A percentile compares a stretch with the other conserved stretches of the same genome.
Conservation (phyloP, 2,329 filamentous ascomycete genomes). For the Fusarium circinatum region DNA sequence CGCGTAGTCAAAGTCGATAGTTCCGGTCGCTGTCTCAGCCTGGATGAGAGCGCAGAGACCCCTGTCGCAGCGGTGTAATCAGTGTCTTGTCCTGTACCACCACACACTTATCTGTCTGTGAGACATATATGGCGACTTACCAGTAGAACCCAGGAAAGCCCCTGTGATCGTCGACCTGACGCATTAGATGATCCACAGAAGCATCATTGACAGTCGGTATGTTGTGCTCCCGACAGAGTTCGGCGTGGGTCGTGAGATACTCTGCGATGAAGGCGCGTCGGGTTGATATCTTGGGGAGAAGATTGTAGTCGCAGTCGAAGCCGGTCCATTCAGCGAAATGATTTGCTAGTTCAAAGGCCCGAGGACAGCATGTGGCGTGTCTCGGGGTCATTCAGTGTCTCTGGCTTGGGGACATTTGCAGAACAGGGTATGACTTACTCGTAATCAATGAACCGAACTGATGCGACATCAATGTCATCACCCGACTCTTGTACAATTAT, state of each 20-base stretch:
- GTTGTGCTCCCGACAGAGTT: background rate
- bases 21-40: slow-evolving; percentile 39
- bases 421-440: slow-evolving; percentile 27
- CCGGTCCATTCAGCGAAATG: slow-evolving; percentile 40
- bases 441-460: slow-evolving; percentile 40
- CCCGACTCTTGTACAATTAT: slow-evolving; percentile 34
- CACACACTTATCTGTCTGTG: background rate
- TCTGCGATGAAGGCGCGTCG: slow-evolving; percentile 30
- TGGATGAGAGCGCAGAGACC: slow-evolving; percentile 39
- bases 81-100: background rate
- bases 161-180: slow-evolving; percentile 32
- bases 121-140: slow-evolving; percentile 15
- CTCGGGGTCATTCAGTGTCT: slow-evolving; percentile 5
- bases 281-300: slow-evolving; percentile 24
- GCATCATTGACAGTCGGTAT: slow-evolving; percentile 10
- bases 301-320: slow-evolving; percentile 34
- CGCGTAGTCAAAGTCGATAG: slow-evolving; percentile 39
- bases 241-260: slow-evolving; percentile 24
- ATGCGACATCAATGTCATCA: slow-evolving; percentile 1
- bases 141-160: slow-evolving; percentile 40
- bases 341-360: slow-evolving; percentile 38
- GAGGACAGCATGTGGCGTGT: slow-evolving; percentile 38
- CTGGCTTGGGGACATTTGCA: background rate
- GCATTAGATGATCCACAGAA: slow-evolving; percentile 29
- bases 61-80: slow-evolving; percentile 11